phyloP scores from a whole-genome alignment of 371 early-diverging fungal genomes.

The Lichtheimia ornata region DNA sequence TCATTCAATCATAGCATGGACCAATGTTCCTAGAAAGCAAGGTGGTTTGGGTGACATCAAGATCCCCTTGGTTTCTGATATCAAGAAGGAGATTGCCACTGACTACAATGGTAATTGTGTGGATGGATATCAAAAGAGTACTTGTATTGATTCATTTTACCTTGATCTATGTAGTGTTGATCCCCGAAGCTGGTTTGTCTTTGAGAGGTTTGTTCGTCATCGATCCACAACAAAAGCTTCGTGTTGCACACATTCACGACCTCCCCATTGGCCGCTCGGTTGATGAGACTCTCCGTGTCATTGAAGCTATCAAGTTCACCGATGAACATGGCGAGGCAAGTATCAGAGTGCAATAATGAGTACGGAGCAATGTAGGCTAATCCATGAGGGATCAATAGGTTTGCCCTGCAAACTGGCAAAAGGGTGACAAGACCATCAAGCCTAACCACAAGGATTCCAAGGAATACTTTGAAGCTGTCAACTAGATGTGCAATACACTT shows the following conservation, averaged over 20 bases:
- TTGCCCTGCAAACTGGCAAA: constrained; percentile 91
- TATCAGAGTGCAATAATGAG: not conserved
- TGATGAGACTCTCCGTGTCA: constrained; percentile 91
- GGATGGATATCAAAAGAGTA: constrained; percentile 6
- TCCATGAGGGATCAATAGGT: constrained; percentile 20
- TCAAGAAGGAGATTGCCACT: constrained; percentile 80
- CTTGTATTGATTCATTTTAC: not conserved
- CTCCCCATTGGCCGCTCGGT: constrained; percentile 94
- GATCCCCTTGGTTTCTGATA: constrained; percentile 77
- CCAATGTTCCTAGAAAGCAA: constrained; percentile 54
- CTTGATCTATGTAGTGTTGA: constrained; percentile 47
- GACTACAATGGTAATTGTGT: constrained; percentile 77
- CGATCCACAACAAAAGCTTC: constrained; percentile 86
- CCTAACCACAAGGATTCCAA: constrained; percentile 73
- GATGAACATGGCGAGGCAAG: constrained; percentile 81
- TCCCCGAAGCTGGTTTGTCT: constrained; percentile 65
- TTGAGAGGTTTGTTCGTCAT: constrained; percentile 91
- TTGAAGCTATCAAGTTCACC: constrained; percentile 95
- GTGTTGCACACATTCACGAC: constrained; percentile 62
- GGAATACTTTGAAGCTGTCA: constrained; percentile 67
- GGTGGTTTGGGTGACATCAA: constrained; percentile 95
- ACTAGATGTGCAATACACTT: not conserved
- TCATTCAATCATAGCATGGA: constrained; percentile 53
- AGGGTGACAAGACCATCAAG: constrained; percentile 70
- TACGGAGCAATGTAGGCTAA: not conserved